Evolutionary conservation across 129 eudicot genomes (phyloP), one percentile per base, ranked within the genome.

Genomic region (Escallonia rubra): DNA sequence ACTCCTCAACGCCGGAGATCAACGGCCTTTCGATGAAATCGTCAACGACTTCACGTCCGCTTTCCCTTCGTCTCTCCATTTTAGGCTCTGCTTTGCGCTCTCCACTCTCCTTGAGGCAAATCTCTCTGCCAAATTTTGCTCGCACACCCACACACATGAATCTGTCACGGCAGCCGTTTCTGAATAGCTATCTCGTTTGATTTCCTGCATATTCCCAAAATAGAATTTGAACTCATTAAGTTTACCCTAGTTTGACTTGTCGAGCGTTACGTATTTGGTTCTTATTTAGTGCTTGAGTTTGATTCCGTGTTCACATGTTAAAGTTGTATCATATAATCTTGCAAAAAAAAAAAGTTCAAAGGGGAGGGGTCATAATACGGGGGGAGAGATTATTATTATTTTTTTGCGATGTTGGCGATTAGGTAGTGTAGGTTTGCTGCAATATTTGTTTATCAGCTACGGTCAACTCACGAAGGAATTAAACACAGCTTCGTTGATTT

Each of bases 1-100:
- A 10, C 76, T 91, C 4, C 86, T 91, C 8, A 87, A 69, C 63
- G 87, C 81, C 69, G 86, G 90, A 10, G 94, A 91, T 13, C 80
- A 82, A 51, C 80, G 84, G 1, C 82, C 96, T 0, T 6, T 88
- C 39, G 81, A 88, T 38, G 96, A 92, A 14, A 80, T 89, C 68
- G 59, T 81, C 43, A 23, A 70, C 13, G 95, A 86, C 40, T 86
- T 88, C 74, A 16, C 45, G 66, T 77, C 89, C 16, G 68, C 63
- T 14, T 78, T 92, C 65, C 89, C 95, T 2, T 66, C 74, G n/a
- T 65, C 82, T 47, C 72, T 68, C 46, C 87, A 75, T 41, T 74
- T 80, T 63, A 58, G 66, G 6, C 75, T 78, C 74, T 88, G 91
- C 74, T 77, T 87, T 59, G 73, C 98, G 6, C 91, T 92, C 57